Evolutionary conservation across 192 early-diverging fungal genomes (phyloP), one percentile per base, ranked within the genome.

Genomic region (Backusella tarrabulga): DNA sequence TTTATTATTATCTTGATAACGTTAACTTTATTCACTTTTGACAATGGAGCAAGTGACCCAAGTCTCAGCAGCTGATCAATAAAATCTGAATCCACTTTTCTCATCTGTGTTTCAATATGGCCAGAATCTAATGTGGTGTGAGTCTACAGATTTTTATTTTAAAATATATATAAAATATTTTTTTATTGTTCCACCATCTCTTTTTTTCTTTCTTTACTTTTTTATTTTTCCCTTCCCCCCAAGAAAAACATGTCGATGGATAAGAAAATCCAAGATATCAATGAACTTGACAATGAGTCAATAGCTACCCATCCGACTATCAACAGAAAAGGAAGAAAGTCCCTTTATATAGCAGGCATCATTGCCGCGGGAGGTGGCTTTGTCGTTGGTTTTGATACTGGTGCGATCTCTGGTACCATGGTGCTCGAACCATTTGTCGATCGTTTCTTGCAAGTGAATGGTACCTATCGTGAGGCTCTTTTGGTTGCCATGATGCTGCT

Each of bases 401-500:
- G 80, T 32, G 72, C 76, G 12, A 69, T 77, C 6, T 56, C 76
- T 35, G 72, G 76, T 34, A 73, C 77, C 34, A 34, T 81, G 68
- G 41, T 67, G 6, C 77, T 81, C 67, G 46, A 54, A 1, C 26
- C 76, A 21, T 81, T 77, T 71, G 12, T 38, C 1, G 23, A 77
- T 15, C 32, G 36, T 2, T 74, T 73, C 14, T 60, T 77, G 15
- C 56, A 60, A n/a, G 23, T 32, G 6, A 34, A 79, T 9, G 21
- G 56, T 68, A 15, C 71, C 4, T 77, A 77, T 68, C 76, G 73
- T 23, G 44, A 73, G 11, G 80, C 67, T 11, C 72, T 81, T 8
- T 50, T 81, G 32, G 80, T 81, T 1, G 80, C 80, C 35, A 68
- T 81, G 29, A 81, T 81, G 80, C 66, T 81, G 41, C 38, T 81